A percentile compares a stretch with the other conserved stretches of the same genome.
These are phyloP conservation scores for Coccomyxa sp. DNA, from an alignment of 139 green algal genomes.

Conservation along the genomic window DNA sequence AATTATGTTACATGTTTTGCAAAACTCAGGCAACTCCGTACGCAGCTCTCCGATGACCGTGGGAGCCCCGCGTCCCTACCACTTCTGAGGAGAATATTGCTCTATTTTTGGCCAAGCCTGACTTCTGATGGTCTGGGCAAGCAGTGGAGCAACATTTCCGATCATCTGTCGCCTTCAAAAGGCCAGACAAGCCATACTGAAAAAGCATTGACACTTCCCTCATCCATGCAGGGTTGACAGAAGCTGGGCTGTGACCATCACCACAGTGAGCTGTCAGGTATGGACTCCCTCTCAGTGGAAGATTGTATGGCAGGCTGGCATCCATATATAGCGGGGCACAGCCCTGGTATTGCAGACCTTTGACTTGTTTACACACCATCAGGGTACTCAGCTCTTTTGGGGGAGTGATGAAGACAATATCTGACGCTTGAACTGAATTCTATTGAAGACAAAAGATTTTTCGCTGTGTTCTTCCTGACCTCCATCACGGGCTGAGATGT, in stretches of 20 bases:
- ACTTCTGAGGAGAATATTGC: neutral
- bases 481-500: neutral
- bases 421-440: constrained; percentile 41
- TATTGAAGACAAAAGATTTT: constrained; percentile 21
- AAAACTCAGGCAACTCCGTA: neutral
- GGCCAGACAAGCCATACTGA: neutral
- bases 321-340: too few species aligned
- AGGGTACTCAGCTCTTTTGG: neutral
- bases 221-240: neutral
- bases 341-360: too few species aligned
- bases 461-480: constrained; percentile 61
- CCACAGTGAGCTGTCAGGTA: neutral
- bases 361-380: neutral
- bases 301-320: too few species aligned
- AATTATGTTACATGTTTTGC: too few species aligned
- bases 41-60: neutral
- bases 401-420: constrained; percentile 1
- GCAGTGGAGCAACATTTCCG: neutral
- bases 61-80: neutral
- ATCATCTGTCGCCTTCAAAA: neutral
- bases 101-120: neutral
- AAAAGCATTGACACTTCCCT: neutral
- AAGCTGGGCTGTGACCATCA: neutral
- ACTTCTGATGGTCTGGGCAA: neutral
- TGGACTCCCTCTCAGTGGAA: neutral